Evolutionary conservation across 129 eudicot species (phyloP).

Genomic region (Scalesia atractyloides): DNA sequence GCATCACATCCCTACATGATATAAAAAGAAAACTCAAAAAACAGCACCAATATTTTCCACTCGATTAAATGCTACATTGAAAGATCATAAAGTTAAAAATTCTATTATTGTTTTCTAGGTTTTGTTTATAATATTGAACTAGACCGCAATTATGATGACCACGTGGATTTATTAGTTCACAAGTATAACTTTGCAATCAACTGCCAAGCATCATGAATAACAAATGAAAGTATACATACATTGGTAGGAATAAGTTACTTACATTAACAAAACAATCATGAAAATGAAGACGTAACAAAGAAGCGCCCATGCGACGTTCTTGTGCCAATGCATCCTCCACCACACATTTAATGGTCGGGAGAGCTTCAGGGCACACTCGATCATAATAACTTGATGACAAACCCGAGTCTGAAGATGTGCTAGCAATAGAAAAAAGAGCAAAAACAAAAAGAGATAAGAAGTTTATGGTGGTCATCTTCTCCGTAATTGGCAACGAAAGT

Average conservation of each 20-base stretch:
- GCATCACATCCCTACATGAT: slow-evolving; percentile 51
- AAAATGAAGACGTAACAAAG: slow-evolving; percentile 50
- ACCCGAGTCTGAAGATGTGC: slow-evolving; percentile 12
- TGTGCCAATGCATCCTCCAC: slow-evolving; percentile 49
- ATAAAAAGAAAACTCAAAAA: background rate
- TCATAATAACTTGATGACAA: slow-evolving; percentile 40
- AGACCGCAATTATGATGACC: too few relatives aligned
- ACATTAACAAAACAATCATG: slow-evolving; percentile 60
- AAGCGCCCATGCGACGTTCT: slow-evolving; percentile 58
- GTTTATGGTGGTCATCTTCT: slow-evolving; percentile 21
- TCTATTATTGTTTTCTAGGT: too few relatives aligned
- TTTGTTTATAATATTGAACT: too few relatives aligned
- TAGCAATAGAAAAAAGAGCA: background rate
- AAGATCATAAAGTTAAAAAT: too few relatives aligned
- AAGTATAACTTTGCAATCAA: too few relatives aligned
- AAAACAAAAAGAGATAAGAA: slow-evolving; percentile 13
- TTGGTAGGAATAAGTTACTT: background rate
- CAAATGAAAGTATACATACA: background rate
- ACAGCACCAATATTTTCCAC: background rate
- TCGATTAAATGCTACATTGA: background rate
- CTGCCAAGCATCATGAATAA: background rate
- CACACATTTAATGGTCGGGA: slow-evolving; percentile 43
- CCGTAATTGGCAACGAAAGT: background rate
- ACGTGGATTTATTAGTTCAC: too few relatives aligned
- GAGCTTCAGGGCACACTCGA: slow-evolving; percentile 41